Conservation (phyloP, 768 basidiomycete species). For the Mycena capillaripes region DNA sequence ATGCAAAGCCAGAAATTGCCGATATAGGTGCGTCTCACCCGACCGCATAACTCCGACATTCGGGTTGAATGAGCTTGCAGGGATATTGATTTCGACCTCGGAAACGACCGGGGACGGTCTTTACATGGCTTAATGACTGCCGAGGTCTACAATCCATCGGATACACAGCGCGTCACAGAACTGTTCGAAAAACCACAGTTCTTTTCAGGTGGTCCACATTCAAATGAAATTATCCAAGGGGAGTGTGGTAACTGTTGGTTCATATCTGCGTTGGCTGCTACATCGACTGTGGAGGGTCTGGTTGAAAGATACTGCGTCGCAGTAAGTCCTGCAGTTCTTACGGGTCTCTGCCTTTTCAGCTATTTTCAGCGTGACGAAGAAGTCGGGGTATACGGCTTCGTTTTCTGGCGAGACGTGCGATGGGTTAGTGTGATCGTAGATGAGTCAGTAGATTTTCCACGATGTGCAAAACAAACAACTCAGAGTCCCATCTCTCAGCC, state of each 20-base stretch:
- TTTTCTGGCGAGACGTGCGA: conserved; percentile 48
- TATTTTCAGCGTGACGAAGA: conserved; percentile 43
- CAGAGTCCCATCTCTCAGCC: conserved; percentile 31
- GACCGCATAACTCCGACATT: background rate
- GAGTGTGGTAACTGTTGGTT: conserved; percentile 50
- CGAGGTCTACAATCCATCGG: conserved; percentile 42
- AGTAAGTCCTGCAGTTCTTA: conserved; percentile 31
- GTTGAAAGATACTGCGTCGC: conserved; percentile 52
- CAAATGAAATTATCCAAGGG: conserved; percentile 50
- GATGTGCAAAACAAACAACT: background rate
- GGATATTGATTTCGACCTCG: conserved; percentile 50
- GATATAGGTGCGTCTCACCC: conserved; percentile 15
- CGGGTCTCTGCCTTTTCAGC: background rate
- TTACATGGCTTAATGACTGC: conserved; percentile 42
- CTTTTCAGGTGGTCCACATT: conserved; percentile 41
- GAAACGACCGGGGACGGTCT: conserved; percentile 44
- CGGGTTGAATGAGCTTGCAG: conserved; percentile 25
- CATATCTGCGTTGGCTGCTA: conserved; percentile 46
- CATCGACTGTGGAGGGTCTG: conserved; percentile 43
- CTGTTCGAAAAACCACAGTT: conserved; percentile 50
- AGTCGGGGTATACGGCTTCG: conserved; percentile 53
- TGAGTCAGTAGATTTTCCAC: conserved; percentile 41
- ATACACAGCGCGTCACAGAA: conserved; percentile 46
- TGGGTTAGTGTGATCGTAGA: conserved; percentile 54
- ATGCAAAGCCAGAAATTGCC: conserved; percentile 16